phyloP scores from a whole-genome alignment of 192 early-diverging fungal species.

The Podila horticola region DNA sequence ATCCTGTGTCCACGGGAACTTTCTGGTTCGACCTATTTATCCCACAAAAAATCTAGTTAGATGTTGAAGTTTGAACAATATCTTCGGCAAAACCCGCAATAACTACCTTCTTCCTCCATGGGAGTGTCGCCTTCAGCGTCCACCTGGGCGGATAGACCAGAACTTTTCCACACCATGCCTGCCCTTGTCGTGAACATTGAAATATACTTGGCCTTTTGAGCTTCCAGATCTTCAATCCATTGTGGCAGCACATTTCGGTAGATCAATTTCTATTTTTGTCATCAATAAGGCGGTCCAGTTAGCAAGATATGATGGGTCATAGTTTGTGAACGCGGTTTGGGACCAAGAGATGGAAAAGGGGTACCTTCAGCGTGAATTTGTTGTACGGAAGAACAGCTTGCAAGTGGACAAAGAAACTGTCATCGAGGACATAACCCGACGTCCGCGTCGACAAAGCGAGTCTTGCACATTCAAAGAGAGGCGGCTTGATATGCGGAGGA shows the following conservation, averaged over 20 bases:
- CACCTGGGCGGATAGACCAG: conserved; percentile 7
- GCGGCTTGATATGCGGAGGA: conserved; percentile 52
- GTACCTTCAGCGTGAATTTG: conserved; percentile 59
- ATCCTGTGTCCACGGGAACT: conserved; percentile 49
- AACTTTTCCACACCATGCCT: conserved; percentile 13
- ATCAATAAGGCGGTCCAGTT: not conserved
- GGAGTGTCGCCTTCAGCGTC: conserved; percentile 33
- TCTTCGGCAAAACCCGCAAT: not conserved
- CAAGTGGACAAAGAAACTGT: conserved; percentile 54
- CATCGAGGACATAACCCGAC: conserved; percentile 54
- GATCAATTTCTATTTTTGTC: conserved; percentile 28
- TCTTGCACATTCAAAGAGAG: conserved; percentile 38
- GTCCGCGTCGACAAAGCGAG: conserved; percentile 28
- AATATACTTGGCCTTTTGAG: conserved; percentile 6
- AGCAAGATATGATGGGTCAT: not conserved
- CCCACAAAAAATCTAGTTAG: not conserved
- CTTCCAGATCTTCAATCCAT: conserved; percentile 34
- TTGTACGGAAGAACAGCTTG: conserved; percentile 64
- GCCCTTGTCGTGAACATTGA: conserved; percentile 13
- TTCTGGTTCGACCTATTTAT: conserved; percentile 12
- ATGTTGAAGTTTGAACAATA: too few relatives aligned
- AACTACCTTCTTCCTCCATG: conserved; percentile 35
- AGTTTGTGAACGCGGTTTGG: not conserved
- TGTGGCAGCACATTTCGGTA: conserved; percentile 30
- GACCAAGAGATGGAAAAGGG: not conserved